phyloP scores from a whole-genome alignment of 768 basidiomycete species.

The Suillus lakei region DNA sequence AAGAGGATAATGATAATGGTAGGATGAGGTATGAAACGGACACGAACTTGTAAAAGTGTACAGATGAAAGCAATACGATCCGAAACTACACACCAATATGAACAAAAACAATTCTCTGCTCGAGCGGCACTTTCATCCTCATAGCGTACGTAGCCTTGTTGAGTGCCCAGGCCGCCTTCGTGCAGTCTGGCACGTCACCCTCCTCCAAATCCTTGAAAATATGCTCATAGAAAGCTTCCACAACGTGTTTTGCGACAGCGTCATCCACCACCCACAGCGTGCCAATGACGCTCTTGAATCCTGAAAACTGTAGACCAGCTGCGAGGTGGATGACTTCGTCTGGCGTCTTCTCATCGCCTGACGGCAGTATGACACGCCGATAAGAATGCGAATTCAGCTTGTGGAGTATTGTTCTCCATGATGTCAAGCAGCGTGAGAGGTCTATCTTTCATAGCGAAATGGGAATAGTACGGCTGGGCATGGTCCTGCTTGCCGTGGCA shows the following conservation, averaged over 20 bases:
- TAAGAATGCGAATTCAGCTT: too few species aligned
- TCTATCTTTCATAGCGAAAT: too few species aligned
- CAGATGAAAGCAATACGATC: too few species aligned
- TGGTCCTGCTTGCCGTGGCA: conserved; percentile 19
- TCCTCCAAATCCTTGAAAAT: not conserved
- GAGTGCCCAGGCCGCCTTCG: not conserved
- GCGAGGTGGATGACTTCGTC: not conserved
- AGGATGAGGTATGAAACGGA: too few species aligned
- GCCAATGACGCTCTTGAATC: conserved; percentile 23
- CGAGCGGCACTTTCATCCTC: not conserved
- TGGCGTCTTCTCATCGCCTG: not conserved
- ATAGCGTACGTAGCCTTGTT: not conserved
- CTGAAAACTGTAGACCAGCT: conserved; percentile 16
- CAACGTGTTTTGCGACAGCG: not conserved
- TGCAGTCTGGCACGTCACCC: not conserved
- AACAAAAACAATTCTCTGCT: not conserved
- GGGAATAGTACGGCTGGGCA: too few species aligned
- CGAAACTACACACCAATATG: not conserved
- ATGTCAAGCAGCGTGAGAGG: too few species aligned
- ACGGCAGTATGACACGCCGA: not conserved
- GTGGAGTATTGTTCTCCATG: too few species aligned
- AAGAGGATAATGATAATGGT: too few species aligned
- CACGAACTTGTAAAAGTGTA: too few species aligned
- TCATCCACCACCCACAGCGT: conserved; percentile 24
- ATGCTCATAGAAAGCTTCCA: not conserved